phyloP scores from a whole-genome alignment of 2,329 filamentous ascomycete genomes.

The Arthrobotrys sphaeroides region DNA sequence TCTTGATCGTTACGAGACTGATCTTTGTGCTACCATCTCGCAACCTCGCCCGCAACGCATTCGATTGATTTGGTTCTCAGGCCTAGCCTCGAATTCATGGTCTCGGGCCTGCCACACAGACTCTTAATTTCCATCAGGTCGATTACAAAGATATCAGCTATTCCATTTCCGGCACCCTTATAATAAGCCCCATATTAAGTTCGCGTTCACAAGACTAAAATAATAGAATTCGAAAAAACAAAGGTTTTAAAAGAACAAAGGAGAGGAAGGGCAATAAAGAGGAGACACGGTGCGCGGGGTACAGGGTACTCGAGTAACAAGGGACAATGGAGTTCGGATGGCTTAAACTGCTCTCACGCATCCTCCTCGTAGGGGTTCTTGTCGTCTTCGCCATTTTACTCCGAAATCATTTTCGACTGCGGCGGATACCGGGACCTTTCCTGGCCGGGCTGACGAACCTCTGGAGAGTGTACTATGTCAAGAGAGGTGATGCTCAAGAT shows the following conservation, averaged over 20 bases:
- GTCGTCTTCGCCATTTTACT: slow-evolving; percentile 13
- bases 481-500: slow-evolving; percentile 71
- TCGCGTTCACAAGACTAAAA: too few species aligned
- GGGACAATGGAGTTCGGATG: slow-evolving; percentile 1
- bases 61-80: too few species aligned
- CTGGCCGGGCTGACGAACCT: slow-evolving; percentile 75
- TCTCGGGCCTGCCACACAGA: neutral
- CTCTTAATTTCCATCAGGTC: neutral
- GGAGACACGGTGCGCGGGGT: too few species aligned
- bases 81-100: too few species aligned
- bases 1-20: too few species aligned
- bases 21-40: too few species aligned
- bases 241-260: too few species aligned
- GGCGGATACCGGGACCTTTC: slow-evolving; percentile 77
- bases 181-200: too few species aligned
- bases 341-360: neutral
- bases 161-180: neutral
- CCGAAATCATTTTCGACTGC: slow-evolving; percentile 68
- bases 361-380: neutral
- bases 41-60: too few species aligned
- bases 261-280: too few species aligned
- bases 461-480: slow-evolving; percentile 79
- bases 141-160: neutral
- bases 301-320: neutral
- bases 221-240: too few species aligned